phyloP scores from a whole-genome alignment of 163 green algal species.

The Prototheca wickerhamii region DNA sequence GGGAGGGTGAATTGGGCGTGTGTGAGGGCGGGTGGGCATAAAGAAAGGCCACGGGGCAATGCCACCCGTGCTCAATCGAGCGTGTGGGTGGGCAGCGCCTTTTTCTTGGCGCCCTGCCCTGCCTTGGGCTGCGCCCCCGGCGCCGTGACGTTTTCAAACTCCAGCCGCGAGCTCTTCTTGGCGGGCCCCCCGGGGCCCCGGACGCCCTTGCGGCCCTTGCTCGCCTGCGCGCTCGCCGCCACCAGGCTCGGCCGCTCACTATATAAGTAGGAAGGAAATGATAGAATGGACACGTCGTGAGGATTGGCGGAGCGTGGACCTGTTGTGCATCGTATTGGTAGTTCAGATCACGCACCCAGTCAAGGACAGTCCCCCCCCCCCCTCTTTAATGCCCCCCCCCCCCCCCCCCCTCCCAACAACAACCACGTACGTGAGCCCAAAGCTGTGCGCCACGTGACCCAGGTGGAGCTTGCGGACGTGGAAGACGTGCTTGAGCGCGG shows the following conservation, averaged over 20 bases:
- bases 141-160: not conserved
- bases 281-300: not conserved
- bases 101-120: not conserved
- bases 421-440: slow-evolving; percentile 56
- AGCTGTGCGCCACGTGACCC: slow-evolving; percentile 80
- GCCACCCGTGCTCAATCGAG: not conserved
- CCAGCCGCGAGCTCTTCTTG: not conserved
- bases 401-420: not conserved
- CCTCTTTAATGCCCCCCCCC: not conserved
- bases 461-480: slow-evolving; percentile 81
- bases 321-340: no score
- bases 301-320: no score
- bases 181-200: no score
- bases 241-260: not conserved
- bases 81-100: not conserved
- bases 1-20: no score
- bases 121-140: not conserved
- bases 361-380: not conserved
- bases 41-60: no score
- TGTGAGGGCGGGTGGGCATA: no score
- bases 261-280: not conserved
- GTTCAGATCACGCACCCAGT: no score
- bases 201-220: not conserved
- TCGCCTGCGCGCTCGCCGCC: not conserved
- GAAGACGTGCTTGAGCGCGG: slow-evolving; percentile 76